phyloP scores from a whole-genome alignment of 2,329 filamentous ascomycete genomes.

The Ascochyta fabae region DNA sequence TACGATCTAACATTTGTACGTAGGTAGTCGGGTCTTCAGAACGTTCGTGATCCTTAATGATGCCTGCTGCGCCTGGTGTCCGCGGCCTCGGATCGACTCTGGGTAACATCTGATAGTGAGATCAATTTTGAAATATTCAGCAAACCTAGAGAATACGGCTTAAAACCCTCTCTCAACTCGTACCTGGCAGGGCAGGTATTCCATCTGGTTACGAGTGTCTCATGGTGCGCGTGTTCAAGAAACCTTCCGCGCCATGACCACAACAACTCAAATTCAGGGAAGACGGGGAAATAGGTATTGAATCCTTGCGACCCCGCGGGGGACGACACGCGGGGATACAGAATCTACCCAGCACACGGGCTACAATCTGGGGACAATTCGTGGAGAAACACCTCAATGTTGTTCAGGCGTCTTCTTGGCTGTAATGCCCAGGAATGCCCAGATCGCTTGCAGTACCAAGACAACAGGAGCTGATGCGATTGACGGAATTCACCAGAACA shows the following conservation, averaged over 20 bases:
- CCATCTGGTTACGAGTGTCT: not conserved
- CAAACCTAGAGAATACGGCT: not conserved
- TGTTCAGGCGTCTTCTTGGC: conserved; percentile 7
- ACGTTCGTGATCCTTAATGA: not conserved
- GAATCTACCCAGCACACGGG: conserved; percentile 2
- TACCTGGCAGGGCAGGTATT: not conserved
- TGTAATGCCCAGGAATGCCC: conserved; percentile 9
- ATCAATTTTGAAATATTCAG: not conserved
- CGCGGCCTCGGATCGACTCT: not conserved
- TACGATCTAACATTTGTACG: not conserved
- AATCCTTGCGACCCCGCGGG: conserved; percentile 10
- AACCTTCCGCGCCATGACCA: not conserved
- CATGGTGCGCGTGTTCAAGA: not conserved
- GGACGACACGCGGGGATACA: conserved; percentile 3
- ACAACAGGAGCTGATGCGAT: conserved; percentile 7
- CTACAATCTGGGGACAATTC: conserved; percentile 18
- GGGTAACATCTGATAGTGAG: not conserved
- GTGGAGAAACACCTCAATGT: conserved; percentile 17
- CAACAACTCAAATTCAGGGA: not conserved
- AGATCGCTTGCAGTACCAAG: conserved; percentile 19
- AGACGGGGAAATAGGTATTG: conserved; percentile 5
- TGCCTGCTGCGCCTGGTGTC: not conserved
- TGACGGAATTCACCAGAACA: conserved; percentile 11
- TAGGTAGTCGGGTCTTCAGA: not conserved
- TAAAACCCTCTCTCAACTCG: not conserved